phyloP scores from a whole-genome alignment of 371 early-diverging fungal genomes.

The Mortierella sp. region DNA sequence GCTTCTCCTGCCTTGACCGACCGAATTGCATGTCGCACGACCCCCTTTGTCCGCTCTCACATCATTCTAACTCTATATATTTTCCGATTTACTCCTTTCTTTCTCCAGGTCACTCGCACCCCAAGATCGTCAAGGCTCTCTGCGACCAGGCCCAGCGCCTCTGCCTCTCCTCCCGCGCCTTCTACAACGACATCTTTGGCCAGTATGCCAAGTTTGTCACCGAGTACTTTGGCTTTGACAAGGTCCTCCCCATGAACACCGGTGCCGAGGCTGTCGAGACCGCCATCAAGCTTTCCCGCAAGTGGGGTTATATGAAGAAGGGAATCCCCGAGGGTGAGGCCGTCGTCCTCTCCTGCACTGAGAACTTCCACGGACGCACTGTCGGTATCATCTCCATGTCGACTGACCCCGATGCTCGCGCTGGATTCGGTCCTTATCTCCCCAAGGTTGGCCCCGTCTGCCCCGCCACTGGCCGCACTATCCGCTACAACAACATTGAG shows the following conservation, averaged over 20 bases:
- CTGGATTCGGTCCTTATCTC: constrained; percentile 93
- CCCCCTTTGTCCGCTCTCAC: too few relatives aligned
- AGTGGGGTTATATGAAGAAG: constrained; percentile 97
- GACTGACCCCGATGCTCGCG: constrained; percentile 89
- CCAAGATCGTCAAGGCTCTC: constrained; percentile 92
- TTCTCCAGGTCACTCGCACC: constrained; percentile 90
- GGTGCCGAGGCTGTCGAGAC: constrained; percentile 99
- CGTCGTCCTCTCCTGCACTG: constrained; percentile 83
- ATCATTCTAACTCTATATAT: background rate
- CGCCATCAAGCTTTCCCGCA: constrained; percentile 97
- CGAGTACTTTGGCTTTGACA: constrained; percentile 95
- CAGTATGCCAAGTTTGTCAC: constrained; percentile 91
- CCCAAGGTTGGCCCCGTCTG: constrained; percentile 87
- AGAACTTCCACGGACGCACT: constrained; percentile 99
- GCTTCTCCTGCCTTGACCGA: background rate
- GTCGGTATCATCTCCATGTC: constrained; percentile 95
- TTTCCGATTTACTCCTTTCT: background rate
- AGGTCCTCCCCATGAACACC: constrained; percentile 98
- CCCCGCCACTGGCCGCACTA: constrained; percentile 69
- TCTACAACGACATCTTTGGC: constrained; percentile 95
- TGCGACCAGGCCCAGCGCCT: constrained; percentile 89
- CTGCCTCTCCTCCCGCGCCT: constrained; percentile 93
- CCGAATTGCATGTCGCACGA: too few relatives aligned
- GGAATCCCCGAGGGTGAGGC: constrained; percentile 86
- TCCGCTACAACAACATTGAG: constrained; percentile 88